Evolutionary conservation across 768 basidiomycete genomes (phyloP), one percentile per base, ranked within the genome.

Genomic region (Trametes elegans): DNA sequence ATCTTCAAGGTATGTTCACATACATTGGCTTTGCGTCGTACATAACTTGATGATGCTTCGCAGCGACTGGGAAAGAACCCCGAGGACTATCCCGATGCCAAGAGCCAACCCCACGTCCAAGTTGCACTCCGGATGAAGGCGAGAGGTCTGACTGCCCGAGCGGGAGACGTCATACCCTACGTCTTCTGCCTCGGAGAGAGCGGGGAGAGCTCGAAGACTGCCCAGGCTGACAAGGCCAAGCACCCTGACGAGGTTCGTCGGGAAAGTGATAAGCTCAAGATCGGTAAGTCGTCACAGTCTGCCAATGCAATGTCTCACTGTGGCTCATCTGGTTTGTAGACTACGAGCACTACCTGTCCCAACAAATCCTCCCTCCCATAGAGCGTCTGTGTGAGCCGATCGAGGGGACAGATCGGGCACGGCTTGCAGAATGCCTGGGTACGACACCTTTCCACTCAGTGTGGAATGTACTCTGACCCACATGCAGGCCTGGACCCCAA

Each of bases 21-120:
- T 62, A 21, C 42, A 6, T 19, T 10, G 7, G 11, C 14, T 16
- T 8, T 14, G 5, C n/a, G 16, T 14, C 21, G 14, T 46, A 49
- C 3, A 52, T 21, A 9, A 7, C 32, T 13, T 16, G 16, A n/a
- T n/a, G n/a, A n/a, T n/a, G n/a, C n/a, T n/a, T n/a, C 23, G 21
- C 65, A 97, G 93, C 89, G 97, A 50, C 77, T 99, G 50, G 92
- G 97, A 13, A 98, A 98, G 75, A 92, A 92, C 58, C 96, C 96
- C 0, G 90, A 96, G 63, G 95, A 97, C 64, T 99, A 98, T 66
- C 95, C 96, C 0, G 96, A 98, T 67, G 89, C 84, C 7, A 98
- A 98, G 71, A 85, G 78, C 34, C 95, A 95, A 63, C 97, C 97
- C 1, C 97, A 99, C 64, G 96, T 98, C 1, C 94, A 97, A 65